phyloP scores from a whole-genome alignment of 2,329 filamentous ascomycete genomes.

The Fusarium chuoi region DNA sequence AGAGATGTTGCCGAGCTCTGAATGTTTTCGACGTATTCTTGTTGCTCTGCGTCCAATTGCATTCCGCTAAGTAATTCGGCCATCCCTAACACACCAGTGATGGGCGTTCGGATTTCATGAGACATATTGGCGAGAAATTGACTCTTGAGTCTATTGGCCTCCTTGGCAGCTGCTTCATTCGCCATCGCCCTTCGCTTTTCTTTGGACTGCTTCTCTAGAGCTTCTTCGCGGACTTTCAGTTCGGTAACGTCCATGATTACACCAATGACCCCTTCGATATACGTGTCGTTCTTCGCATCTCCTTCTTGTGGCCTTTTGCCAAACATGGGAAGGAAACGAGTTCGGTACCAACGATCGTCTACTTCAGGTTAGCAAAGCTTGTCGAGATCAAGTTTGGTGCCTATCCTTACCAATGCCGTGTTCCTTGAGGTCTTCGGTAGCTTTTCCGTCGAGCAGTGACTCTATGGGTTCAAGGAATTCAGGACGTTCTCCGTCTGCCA shows the following conservation, averaged over 20 bases:
- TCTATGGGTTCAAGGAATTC: conserved; percentile 69
- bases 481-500: conserved; percentile 56
- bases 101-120: conserved; percentile 82
- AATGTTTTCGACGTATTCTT: conserved; percentile 81
- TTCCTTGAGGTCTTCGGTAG: conserved; percentile 71
- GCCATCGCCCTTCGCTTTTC: conserved; percentile 78
- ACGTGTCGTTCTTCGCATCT: conserved; percentile 56
- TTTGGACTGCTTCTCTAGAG: conserved; percentile 70
- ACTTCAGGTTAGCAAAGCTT: conserved; percentile 16
- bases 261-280: conserved; percentile 77
- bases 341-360: conserved; percentile 75
- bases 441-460: conserved; percentile 70
- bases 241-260: conserved; percentile 85
- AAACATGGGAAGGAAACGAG: conserved; percentile 74
- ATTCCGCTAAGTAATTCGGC: conserved; percentile 78
- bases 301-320: conserved; percentile 65
- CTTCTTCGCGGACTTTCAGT: conserved; percentile 59
- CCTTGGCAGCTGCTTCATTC: conserved; percentile 81
- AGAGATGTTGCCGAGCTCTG: conserved; percentile 83
- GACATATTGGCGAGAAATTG: conserved; percentile 85
- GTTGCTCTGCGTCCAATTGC: conserved; percentile 74
- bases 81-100: conserved; percentile 85
- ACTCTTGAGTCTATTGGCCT: conserved; percentile 82
- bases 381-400: not conserved
- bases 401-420: conserved; percentile 61